A percentile compares a stretch with the other conserved stretches of the same genome.
phyloP scores from a whole-genome alignment of 2,329 filamentous ascomycete species.

The Xylaria digitata region DNA sequence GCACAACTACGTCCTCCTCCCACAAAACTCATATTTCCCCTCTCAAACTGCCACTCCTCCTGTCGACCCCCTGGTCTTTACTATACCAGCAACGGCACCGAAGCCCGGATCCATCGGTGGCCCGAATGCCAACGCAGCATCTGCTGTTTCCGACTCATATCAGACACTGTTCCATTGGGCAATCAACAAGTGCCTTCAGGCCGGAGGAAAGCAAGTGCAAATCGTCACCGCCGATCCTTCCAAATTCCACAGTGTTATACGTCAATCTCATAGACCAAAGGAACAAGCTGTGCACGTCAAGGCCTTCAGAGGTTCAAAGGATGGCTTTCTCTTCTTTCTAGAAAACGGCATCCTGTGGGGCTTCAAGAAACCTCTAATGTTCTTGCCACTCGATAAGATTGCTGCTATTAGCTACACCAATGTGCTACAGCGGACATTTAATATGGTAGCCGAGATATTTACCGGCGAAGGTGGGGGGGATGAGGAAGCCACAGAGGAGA shows the following conservation, averaged over 20 bases:
- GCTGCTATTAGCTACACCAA: conserved; percentile 74
- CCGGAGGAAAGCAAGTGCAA: conserved; percentile 59
- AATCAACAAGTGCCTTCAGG: conserved; percentile 62
- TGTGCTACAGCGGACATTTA: conserved; percentile 75
- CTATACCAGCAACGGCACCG: conserved; percentile 68
- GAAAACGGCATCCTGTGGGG: conserved; percentile 75
- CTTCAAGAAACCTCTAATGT: conserved; percentile 76
- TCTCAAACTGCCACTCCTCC: conserved; percentile 57
- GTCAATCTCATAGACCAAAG: conserved; percentile 67
- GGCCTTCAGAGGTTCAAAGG: conserved; percentile 74
- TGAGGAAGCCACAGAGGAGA: conserved; percentile 65
- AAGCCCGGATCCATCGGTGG: conserved; percentile 70
- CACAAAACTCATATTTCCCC: conserved; percentile 64
- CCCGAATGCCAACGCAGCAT: conserved; percentile 60
- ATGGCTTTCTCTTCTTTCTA: conserved; percentile 75
- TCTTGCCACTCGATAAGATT: conserved; percentile 70
- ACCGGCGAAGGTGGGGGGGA: conserved; percentile 53
- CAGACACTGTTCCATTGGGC: conserved; percentile 71
- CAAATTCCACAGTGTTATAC: conserved; percentile 67
- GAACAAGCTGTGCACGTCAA: conserved; percentile 74
- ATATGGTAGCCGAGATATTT: conserved; percentile 72
- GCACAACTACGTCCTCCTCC: conserved; percentile 74
- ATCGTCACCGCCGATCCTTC: conserved; percentile 65
- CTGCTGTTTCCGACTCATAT: conserved; percentile 68
- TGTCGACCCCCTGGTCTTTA: conserved; percentile 72